Base-by-base conservation (phyloP, 2,329 filamentous ascomycete genomes). In the Phialophora chinensis region DNA sequence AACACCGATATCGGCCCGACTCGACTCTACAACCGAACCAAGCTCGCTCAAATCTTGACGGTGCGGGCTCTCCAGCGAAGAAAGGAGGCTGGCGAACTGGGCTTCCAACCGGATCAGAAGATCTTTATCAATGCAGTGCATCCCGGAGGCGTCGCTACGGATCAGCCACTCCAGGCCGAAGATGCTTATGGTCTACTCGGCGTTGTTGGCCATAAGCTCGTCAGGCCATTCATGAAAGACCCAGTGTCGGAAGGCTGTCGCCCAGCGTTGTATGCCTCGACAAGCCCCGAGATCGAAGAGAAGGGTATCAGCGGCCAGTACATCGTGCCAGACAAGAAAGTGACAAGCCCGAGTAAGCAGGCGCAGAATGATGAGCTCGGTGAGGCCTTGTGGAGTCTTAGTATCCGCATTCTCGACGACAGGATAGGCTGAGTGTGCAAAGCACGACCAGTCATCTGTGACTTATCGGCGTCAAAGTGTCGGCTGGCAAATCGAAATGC, bases 21-120 rank as follows among this genome's bases (percentile, higher is more conserved):
- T 33, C 78, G 79, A 25, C 76, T 85, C n/a, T 85, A 85, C 74
- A 79, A 76, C 53, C 80, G 83, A 58, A 79, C 78, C 7, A 85
- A 85, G 72, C 79, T 85, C 14, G 82, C 82, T 1, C 79, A 84
- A 65, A 74, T 85, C 14, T 73, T 85, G 5, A 81, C 83, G 50
- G 75, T 80, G 10, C 78, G 77, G 7, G 78, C 80, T 1, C 72
- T 85, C 1, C 73, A 78, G 31, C 74, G 77, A 27, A 77, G 80
- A 20, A 78, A 79, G 62, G 72, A 75, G 29, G 73, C 75, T 4
- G 76, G 77, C 10, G 67, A 81, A 65, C 72, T 82, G 14, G 77
- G 75, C n/a, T 73, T 74, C 50, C 10, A 47, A 35, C 27, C 53
- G 4, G 63, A 66, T 27, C 42, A 29, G 10, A 56, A 73, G 2